A percentile compares a stretch with the other conserved stretches of the same genome.
These are phyloP conservation scores for Cudoniella acicularis DNA, from an alignment of 495 filamentous ascomycete genomes.

Conservation along the genomic window DNA sequence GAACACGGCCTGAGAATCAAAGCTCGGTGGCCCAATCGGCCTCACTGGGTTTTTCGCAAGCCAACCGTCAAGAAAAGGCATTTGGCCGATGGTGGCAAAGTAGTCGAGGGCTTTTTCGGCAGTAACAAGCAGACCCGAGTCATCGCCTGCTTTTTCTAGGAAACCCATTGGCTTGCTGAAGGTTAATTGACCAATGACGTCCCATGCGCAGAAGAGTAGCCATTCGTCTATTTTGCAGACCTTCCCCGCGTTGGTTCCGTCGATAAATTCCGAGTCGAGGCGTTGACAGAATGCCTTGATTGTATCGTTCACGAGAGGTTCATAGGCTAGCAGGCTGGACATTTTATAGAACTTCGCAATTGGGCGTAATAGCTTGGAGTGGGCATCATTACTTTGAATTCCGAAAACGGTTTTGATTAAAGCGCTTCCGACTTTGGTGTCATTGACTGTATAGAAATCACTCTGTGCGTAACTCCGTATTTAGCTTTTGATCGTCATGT, in stretches of 20 bases:
- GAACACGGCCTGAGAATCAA: background rate
- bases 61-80: conserved; percentile 44
- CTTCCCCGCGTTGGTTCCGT: conserved; percentile 22
- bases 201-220: conserved; percentile 40
- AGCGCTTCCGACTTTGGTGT: conserved; percentile 32
- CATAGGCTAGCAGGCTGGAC: conserved; percentile 23
- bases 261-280: conserved; percentile 33
- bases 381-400: background rate
- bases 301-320: conserved; percentile 34
- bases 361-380: background rate
- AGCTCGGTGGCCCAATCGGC: conserved; percentile 1
- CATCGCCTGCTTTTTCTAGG: conserved; percentile 35
- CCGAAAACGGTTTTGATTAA: background rate
- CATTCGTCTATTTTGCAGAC: conserved; percentile 30
- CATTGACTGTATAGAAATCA: conserved; percentile 36
- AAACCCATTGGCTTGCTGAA: conserved; percentile 37
- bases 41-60: conserved; percentile 44
- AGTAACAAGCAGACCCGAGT: conserved; percentile 33
- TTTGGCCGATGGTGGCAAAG: conserved; percentile 36
- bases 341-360: conserved; percentile 1
- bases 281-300: conserved; percentile 28
- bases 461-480: too few species aligned
- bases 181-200: conserved; percentile 52
- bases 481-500: too few species aligned
- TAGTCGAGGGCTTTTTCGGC: conserved; percentile 42